Conservation (phyloP, 768 basidiomycete species). For the Phylloporus sp. region DNA sequence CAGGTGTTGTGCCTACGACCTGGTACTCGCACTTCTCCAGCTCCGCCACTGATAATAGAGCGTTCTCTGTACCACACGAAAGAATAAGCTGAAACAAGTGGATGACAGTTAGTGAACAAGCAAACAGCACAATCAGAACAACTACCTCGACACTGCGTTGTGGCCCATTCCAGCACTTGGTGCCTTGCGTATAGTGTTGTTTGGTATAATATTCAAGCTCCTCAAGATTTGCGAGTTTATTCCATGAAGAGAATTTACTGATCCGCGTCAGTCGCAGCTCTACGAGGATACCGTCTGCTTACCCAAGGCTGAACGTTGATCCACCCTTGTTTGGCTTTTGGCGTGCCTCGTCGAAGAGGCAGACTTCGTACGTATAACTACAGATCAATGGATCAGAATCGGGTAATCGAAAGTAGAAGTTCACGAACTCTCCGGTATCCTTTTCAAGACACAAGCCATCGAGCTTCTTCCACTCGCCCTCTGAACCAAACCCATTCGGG, state of each 20-base stretch:
- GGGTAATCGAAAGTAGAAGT: neutral
- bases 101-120: slow-evolving; percentile 5
- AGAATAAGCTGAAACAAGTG: slow-evolving; percentile 57
- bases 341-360: slow-evolving; percentile 82
- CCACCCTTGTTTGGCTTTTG: slow-evolving; percentile 88
- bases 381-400: slow-evolving; percentile 6
- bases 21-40: slow-evolving; percentile 97
- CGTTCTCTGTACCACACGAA: slow-evolving; percentile 83
- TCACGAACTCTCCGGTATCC: slow-evolving; percentile 84
- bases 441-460: slow-evolving; percentile 76
- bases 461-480: slow-evolving; percentile 97
- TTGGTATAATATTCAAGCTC: slow-evolving; percentile 72
- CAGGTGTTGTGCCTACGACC: slow-evolving; percentile 80
- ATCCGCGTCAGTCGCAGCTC: slow-evolving; percentile 5
- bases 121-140: slow-evolving; percentile 1
- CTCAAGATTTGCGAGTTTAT: slow-evolving; percentile 53
- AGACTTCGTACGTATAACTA: slow-evolving; percentile 93
- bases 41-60: slow-evolving; percentile 72
- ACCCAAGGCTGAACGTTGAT: slow-evolving; percentile 79
- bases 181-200: slow-evolving; percentile 79
- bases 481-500: slow-evolving; percentile 59
- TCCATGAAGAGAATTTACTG: slow-evolving; percentile 82
- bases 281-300: neutral
- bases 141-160: slow-evolving; percentile 76
- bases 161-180: slow-evolving; percentile 97